Evolutionary conservation across 1,284 basidiomycete genomes (phyloP).

Genomic region (Rhodofomes roseus): DNA sequence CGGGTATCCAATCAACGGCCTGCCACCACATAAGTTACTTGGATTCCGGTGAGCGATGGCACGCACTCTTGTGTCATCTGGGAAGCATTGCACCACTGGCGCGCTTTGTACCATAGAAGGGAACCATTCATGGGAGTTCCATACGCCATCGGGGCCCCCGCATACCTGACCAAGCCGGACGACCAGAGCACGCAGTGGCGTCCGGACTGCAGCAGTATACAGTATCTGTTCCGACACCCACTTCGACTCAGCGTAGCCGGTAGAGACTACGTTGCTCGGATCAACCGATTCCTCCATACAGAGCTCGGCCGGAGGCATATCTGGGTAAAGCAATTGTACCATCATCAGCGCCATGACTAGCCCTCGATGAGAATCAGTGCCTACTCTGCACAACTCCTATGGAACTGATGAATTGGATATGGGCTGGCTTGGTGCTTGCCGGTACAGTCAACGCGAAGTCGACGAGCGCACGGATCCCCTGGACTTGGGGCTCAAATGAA

Average conservation of each 20-base stretch:
- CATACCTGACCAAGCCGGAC: constrained; percentile 42
- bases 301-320: constrained; percentile 6
- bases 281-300: constrained; percentile 1
- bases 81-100: constrained; percentile 24
- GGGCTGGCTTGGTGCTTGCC: constrained; percentile 14
- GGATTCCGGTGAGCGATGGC: constrained; percentile 6
- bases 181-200: constrained; percentile 25
- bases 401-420: constrained; percentile 29
- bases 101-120: constrained; percentile 38
- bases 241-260: constrained; percentile 38
- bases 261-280: constrained; percentile 25
- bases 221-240: constrained; percentile 35
- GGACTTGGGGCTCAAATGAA: constrained; percentile 18
- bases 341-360: no score
- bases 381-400: constrained; percentile 23
- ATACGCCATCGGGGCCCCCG: constrained; percentile 35
- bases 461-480: constrained; percentile 15
- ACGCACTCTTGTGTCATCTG: constrained; percentile 19
- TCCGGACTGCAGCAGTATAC: constrained; percentile 17
- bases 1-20: constrained; percentile 26
- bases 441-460: constrained; percentile 24
- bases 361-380: not conserved
- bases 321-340: no score
- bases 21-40: not conserved
- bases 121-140: constrained; percentile 43